Evolutionary conservation across 2,329 filamentous ascomycete genomes (phyloP), one percentile per base, ranked within the genome.

Genomic region (Colletotrichum navitas): DNA sequence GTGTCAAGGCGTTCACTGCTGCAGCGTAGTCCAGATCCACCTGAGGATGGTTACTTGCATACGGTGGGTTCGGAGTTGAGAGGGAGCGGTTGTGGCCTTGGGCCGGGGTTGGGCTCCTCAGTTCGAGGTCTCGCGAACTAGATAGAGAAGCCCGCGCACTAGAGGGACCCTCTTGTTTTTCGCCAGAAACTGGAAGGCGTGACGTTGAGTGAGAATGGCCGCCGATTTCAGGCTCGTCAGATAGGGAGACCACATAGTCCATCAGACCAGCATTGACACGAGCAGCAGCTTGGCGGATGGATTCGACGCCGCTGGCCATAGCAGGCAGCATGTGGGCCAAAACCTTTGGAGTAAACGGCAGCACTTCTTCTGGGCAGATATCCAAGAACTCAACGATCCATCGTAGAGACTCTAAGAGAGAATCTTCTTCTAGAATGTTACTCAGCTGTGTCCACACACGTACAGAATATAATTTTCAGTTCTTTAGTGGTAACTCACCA

Each of bases 301-400:
- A 90, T 75, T 98, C 95, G 16, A 96, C 93, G 63, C 92, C 93
- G 78, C 95, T 97, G 6, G 95, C 95, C 88, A 99, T 94, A 36
- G 95, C 94, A 21, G 96, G 97, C 36, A 99, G 88, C 67, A 99
- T 92, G 77, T 98, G 94, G 1, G 94, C 94, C 54, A 99, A 84
- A 39, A 99, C 91, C 76, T 94, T 93, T 29, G 97, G 97, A 0
- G 97, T 96, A 80, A 98, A 98, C 5, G 93, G 93, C 52, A 99
- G 87, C 5, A 99, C 97, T 78, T 99, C 96, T 79, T 98, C 96
- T 0, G 96, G 95, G 76, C 95, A 98, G 56, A 99, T 98, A 74
- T 98, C 95, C 76, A 99, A 92, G 79, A 99, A 98, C 71, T 93
- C 93, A 75, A 98, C 94, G 74, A 99, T 94, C 96, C 96, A 99